phyloP scores from a whole-genome alignment of 2,329 filamentous ascomycete species.

The Colletotrichum sp. region DNA sequence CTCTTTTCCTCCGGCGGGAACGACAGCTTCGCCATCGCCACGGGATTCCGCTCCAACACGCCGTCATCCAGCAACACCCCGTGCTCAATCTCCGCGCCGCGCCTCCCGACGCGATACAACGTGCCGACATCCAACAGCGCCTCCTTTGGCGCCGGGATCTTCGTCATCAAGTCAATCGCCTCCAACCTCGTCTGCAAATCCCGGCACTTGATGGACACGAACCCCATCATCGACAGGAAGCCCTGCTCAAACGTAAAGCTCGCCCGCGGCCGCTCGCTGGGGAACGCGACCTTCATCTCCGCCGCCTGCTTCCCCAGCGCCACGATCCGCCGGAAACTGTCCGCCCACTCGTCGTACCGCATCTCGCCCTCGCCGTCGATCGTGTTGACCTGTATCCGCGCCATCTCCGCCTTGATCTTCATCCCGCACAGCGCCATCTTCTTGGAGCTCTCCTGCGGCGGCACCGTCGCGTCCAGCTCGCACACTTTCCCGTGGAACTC shows the following conservation, averaged over 20 bases:
- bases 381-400: constrained; percentile 40
- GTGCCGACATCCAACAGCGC: background rate
- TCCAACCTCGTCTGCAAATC: constrained; percentile 39
- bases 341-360: constrained; percentile 37
- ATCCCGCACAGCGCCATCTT: constrained; percentile 4
- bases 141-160: constrained; percentile 26
- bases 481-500: constrained; percentile 31
- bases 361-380: constrained; percentile 31
- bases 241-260: constrained; percentile 11
- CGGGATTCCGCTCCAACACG: background rate
- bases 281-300: background rate
- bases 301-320: constrained; percentile 28
- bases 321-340: constrained; percentile 40
- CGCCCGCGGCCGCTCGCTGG: constrained; percentile 24
- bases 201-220: constrained; percentile 1
- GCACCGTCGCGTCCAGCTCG: constrained; percentile 32
- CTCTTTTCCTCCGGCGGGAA: constrained; percentile 1
- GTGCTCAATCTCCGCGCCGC: constrained; percentile 13
- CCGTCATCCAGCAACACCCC: constrained; percentile 7
- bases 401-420: constrained; percentile 28
- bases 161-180: constrained; percentile 35
- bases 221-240: background rate
- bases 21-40: background rate
- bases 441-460: background rate
- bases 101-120: background rate